Percentiles rank a stretch among this genome's conserved stretches.
phyloP scores from a whole-genome alignment of 257 asterid species.

The Nicotiana sylvestris region DNA sequence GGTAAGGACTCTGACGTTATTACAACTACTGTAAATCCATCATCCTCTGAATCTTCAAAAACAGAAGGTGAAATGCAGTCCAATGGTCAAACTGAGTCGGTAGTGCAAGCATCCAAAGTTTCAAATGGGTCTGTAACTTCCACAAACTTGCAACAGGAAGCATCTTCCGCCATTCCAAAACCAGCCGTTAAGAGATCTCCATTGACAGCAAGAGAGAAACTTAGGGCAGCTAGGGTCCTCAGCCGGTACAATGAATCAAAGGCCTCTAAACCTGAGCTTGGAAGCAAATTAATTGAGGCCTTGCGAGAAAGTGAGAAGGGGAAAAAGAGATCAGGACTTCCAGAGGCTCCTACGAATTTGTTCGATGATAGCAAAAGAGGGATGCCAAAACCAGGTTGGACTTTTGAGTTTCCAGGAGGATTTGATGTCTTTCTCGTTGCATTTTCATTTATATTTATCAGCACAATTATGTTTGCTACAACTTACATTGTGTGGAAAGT shows the following conservation, averaged over 20 bases:
- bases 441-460: slow-evolving; percentile 69
- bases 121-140: slow-evolving; percentile 27
- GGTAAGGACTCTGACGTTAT: slow-evolving; percentile 2
- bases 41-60: not conserved
- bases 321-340: slow-evolving; percentile 24
- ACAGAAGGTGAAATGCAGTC: not conserved
- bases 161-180: slow-evolving; percentile 25
- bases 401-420: slow-evolving; percentile 58
- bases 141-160: slow-evolving; percentile 18
- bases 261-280: slow-evolving; percentile 53
- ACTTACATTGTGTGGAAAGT: slow-evolving; percentile 85
- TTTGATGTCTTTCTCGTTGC: slow-evolving; percentile 52
- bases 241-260: slow-evolving; percentile 77
- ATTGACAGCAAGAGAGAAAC: slow-evolving; percentile 77
- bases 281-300: slow-evolving; percentile 66
- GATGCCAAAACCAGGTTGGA: slow-evolving; percentile 70
- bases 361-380: slow-evolving; percentile 30
- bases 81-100: not conserved
- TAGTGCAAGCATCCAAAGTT: not conserved
- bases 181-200: slow-evolving; percentile 48
- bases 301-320: slow-evolving; percentile 79
- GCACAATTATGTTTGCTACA: slow-evolving; percentile 82
- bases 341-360: slow-evolving; percentile 11
- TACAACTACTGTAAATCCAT: not conserved
- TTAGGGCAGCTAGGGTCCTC: slow-evolving; percentile 90